Base-by-base conservation (phyloP, 352 stramenopile species). In the Phytophthora crassamura region DNA sequence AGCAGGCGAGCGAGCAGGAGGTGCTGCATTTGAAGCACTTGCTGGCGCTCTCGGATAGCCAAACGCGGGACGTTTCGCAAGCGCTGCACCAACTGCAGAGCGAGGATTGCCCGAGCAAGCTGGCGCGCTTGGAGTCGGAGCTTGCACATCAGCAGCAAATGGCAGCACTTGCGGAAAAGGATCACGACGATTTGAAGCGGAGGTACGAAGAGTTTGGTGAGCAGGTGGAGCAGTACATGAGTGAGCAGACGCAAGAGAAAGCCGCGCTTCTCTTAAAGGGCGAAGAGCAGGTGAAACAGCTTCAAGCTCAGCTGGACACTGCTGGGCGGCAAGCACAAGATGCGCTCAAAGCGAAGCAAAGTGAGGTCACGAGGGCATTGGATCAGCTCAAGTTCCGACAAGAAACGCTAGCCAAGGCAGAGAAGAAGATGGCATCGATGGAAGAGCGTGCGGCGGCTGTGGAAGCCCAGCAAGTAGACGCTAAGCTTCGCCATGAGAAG, bases 141-240 rank as follows among this genome's bases (percentile, higher is more conserved):
- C 50, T 90, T 7, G 39, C 46, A 0, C 72, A 89, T 30, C 58
- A 77, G 7, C 57, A 76, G 7, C 72, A 87, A 51, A 61, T 63
- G 5, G 57, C 73, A 42, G 57, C 42, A 7, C 25, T 52, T 10
- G 50, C 84, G 0, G 58, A 81, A 54, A 84, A 79, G 30, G 80
- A 91, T 12, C 81, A 89, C 32, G 78, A 85, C 4, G 66, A 83
- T 38, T 53, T 92, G 3, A 78, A 80, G 40, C 75, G 76, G 16
- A 84, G 87, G 49, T 94, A 94, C 42, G 65, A 89, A 54, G 81
- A 91, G 36, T 91, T 94, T 63, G 85, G 83, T 1, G 67, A 69
- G 4, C 82, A 93, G 45, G 83, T 94, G 16, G 84, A 94, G 32
- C 47, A 79, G 16, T 89, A 90, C 42, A 90, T 92, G 77, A 77